These are phyloP conservation scores for Nannizziopsis barbatae DNA, from an alignment of 2,329 filamentous ascomycete species.

Conservation along the genomic window DNA sequence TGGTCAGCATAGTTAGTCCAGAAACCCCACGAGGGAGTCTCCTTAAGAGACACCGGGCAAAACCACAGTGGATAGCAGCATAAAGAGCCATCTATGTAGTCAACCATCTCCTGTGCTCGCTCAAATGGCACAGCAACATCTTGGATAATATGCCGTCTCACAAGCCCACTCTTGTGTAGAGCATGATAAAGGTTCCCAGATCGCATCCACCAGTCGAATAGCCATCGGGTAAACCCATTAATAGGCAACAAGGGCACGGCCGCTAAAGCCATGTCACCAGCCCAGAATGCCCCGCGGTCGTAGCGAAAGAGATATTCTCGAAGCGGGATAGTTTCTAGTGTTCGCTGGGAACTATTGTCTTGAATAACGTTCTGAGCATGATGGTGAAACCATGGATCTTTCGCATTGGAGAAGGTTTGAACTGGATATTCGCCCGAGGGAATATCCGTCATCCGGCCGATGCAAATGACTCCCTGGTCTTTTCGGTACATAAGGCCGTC, in stretches of 20 bases:
- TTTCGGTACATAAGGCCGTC: slow-evolving; percentile 55
- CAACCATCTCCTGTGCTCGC: slow-evolving; percentile 40
- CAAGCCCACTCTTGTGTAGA: slow-evolving; percentile 44
- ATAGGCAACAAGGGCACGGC: slow-evolving; percentile 50
- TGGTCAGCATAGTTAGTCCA: neutral
- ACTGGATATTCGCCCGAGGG: slow-evolving; percentile 20
- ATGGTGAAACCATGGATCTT: slow-evolving; percentile 64
- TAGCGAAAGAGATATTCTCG: slow-evolving; percentile 47
- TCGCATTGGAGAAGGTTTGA: slow-evolving; percentile 44
- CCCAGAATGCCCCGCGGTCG: slow-evolving; percentile 51
- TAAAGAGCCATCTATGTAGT: slow-evolving; percentile 36
- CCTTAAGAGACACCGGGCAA: slow-evolving; percentile 37
- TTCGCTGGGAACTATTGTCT: slow-evolving; percentile 11
- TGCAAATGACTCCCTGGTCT: slow-evolving; percentile 45
- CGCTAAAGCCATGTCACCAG: slow-evolving; percentile 38
- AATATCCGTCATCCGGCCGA: slow-evolving; percentile 44
- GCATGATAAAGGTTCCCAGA: slow-evolving; percentile 50
- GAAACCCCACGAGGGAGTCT: neutral
- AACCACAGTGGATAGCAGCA: slow-evolving; percentile 49
- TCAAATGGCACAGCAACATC: slow-evolving; percentile 47
- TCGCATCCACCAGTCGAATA: slow-evolving; percentile 48
- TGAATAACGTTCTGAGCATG: slow-evolving; percentile 42
- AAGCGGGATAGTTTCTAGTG: slow-evolving; percentile 36
- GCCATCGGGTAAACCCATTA: slow-evolving; percentile 45
- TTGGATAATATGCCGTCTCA: slow-evolving; percentile 47